Evolutionary conservation across 192 early-diverging fungal genomes (phyloP).

Genomic region (Mortierella antarctica): DNA sequence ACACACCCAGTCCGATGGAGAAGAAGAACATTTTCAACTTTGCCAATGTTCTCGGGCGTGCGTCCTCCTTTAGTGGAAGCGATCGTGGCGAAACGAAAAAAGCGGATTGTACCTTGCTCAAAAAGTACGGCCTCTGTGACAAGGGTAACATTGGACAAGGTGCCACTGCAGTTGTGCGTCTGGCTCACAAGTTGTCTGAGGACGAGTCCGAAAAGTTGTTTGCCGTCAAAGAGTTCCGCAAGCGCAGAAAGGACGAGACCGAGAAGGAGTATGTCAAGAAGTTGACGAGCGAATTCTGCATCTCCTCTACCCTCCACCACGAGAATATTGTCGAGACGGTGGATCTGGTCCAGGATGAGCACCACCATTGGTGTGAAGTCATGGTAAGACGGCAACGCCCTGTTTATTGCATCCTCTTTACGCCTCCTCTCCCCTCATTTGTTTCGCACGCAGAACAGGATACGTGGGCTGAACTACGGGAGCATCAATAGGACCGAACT

Average conservation of each 20-base stretch:
- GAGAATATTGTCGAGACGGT: constrained; percentile 92
- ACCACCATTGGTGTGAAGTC: constrained; percentile 82
- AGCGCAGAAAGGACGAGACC: constrained; percentile 84
- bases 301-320: constrained; percentile 90
- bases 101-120: constrained; percentile 56
- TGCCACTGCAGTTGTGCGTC: constrained; percentile 92
- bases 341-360: constrained; percentile 94
- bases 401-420: not conserved
- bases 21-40: constrained; percentile 52
- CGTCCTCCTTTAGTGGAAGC: constrained; percentile 26
- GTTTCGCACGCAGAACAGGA: no score
- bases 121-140: constrained; percentile 88
- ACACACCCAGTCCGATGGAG: constrained; percentile 23
- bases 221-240: constrained; percentile 95
- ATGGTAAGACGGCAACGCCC: constrained; percentile 59
- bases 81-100: constrained; percentile 16
- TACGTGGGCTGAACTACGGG: no score
- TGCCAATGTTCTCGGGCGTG: constrained; percentile 13
- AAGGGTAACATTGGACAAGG: constrained; percentile 87
- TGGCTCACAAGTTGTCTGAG: constrained; percentile 80
- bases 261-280: constrained; percentile 97
- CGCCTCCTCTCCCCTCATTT: constrained; percentile 1
- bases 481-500: no score
- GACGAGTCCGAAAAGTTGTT: constrained; percentile 74
- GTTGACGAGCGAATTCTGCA: constrained; percentile 94